Evolutionary conservation across 768 basidiomycete genomes (phyloP), one percentile per base, ranked within the genome.

Genomic region (Dioszegia crocea): DNA sequence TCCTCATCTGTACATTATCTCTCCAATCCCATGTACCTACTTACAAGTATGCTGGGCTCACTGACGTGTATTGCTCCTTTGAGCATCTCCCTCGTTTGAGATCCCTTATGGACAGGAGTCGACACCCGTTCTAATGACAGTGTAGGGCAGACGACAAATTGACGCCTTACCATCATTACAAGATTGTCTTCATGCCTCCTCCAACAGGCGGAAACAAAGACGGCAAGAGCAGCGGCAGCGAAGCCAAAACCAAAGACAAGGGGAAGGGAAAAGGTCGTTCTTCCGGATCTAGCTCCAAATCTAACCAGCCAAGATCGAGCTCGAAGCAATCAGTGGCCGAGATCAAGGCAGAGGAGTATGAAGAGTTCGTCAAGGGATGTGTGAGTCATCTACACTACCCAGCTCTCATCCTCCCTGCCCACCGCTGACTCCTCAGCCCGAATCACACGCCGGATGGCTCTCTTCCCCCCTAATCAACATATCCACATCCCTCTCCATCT

Each of bases 391-490:
- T 33, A 14, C 14, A n/a, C 33, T 14, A 33, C 24, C 30, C n/a
- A 29, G 10, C 53, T 30, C 24, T n/a, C 47, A 8, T 29, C 27
- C 10, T 11, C 5, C 21, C 31, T 21, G 8, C 38, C 24, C 27
- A 9, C 4, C 30, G 17, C 30, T 46, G 45, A 24, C 24, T 31
- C 26, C 4, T 31, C 26, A 63, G 61, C 46, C 67, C 30, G 33
- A 27, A 2, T 48, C 64, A 2, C 70, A 71, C 56, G 56, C 64
- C 17, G 70, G 62, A 5, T 71, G 56, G 49, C 53, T 66, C 26
- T 39, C 48, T 14, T 19, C 30, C 33, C 53, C 36, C 6, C 52
- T 48, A 3, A 8, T 41, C 44, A 53, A 55, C 54, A 24, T 56
- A 38, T 53, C 64, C 19, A 23, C 41, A 10, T 9, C 58, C 26